Conservation (phyloP, 2,329 filamentous ascomycete genomes). For the Diaporthe vaccinii region DNA sequence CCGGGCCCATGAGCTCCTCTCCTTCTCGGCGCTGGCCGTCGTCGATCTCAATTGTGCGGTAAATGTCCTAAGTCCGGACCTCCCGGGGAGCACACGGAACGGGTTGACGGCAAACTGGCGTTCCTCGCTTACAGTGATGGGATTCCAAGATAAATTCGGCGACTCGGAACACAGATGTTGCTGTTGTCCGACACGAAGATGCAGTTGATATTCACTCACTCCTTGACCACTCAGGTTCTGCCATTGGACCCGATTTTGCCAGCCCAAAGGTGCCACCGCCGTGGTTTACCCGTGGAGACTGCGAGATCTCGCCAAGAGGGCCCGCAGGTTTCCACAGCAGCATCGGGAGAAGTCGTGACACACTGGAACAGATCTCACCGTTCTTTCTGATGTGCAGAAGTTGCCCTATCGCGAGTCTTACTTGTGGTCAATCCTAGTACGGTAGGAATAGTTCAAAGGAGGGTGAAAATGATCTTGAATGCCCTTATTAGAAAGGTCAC, state of each 20-base stretch:
- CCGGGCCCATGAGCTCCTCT: neutral
- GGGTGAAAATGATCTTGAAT: too few species aligned
- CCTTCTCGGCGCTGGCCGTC: conserved; percentile 23
- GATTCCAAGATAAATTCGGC: neutral
- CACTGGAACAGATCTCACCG: neutral
- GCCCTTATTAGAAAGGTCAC: neutral
- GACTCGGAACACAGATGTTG: too few species aligned
- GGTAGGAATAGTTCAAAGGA: neutral
- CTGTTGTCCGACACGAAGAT: neutral
- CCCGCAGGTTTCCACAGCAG: conserved; percentile 3
- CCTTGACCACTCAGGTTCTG: neutral
- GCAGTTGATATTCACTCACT: neutral
- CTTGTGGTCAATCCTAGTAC: too few species aligned
- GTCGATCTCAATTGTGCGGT: conserved; percentile 30
- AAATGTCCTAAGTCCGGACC: neutral
- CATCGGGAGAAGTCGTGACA: neutral
- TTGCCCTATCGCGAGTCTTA: neutral
- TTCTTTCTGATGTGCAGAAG: neutral
- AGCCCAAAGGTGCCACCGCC: neutral
- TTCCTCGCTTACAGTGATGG: neutral
- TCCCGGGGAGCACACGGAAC: neutral
- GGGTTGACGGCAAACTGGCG: neutral
- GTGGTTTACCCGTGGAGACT: conserved; percentile 3
- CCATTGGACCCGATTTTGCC: neutral
- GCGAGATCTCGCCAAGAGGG: neutral